phyloP scores from a whole-genome alignment of 306 rosid species.

The Rubus parviflorus region DNA sequence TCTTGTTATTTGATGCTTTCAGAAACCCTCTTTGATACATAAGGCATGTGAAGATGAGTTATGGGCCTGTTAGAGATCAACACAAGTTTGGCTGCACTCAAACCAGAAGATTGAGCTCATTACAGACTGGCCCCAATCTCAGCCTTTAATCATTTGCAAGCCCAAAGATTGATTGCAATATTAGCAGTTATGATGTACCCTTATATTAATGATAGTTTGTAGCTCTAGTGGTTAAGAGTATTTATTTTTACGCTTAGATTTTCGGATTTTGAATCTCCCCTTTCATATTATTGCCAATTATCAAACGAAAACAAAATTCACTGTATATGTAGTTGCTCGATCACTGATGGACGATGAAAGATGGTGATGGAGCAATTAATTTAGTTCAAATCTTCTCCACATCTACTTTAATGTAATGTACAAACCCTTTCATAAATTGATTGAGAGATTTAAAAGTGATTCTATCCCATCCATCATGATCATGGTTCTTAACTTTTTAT shows the following conservation, averaged over 20 bases:
- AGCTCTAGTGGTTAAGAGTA: background rate
- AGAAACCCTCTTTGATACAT: background rate
- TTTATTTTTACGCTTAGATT: background rate
- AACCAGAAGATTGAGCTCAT: no score
- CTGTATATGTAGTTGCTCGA: background rate
- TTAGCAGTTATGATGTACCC: no score
- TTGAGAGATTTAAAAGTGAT: background rate
- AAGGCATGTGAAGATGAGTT: background rate
- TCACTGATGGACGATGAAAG: background rate
- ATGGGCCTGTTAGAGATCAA: background rate
- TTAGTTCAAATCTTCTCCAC: background rate
- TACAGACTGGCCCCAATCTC: background rate
- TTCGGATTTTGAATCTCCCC: background rate
- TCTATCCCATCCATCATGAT: background rate
- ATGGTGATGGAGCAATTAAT: background rate
- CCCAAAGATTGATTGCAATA: background rate
- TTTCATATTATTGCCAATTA: background rate
- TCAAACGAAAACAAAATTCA: background rate
- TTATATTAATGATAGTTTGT: background rate
- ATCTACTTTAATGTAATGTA: background rate
- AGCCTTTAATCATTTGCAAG: background rate
- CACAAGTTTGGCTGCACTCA: background rate
- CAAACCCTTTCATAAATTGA: background rate
- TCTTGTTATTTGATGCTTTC: background rate
- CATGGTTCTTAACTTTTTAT: conserved; percentile 1